Percentiles rank a stretch among this genome's conserved stretches.
Conservation (phyloP, 768 basidiomycete species). For the Pisolithus tinctorius region DNA sequence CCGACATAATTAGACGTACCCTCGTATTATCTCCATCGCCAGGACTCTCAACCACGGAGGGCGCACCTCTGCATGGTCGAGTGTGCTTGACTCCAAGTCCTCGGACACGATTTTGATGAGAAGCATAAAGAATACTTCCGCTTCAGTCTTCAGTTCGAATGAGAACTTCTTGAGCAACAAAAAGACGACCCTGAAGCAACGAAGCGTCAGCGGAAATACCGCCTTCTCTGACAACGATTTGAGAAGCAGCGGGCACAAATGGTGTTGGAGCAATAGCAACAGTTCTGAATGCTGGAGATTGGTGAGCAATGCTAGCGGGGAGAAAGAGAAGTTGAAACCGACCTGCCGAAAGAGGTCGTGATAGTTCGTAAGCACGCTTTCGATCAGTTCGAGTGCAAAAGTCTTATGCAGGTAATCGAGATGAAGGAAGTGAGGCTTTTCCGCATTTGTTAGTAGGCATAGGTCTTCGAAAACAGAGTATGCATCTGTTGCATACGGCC, state of each 20-base stretch:
- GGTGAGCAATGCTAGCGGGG: neutral
- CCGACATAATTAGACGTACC: conserved; percentile 34
- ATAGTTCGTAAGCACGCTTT: conserved; percentile 93
- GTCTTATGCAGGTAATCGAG: conserved; percentile 84
- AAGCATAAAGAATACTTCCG: conserved; percentile 79
- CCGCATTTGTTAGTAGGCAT: conserved; percentile 78
- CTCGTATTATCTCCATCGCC: conserved; percentile 88
- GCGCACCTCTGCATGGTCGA: conserved; percentile 29
- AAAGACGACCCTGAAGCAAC: conserved; percentile 91
- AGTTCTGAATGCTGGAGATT: conserved; percentile 66
- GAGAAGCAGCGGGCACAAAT: conserved; percentile 85
- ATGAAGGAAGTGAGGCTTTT: conserved; percentile 75
- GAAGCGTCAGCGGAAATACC: conserved; percentile 80
- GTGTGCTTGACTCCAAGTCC: conserved; percentile 31
- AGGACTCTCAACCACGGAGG: conserved; percentile 88
- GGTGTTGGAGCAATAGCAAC: conserved; percentile 78
- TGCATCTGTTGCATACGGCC: conserved; percentile 76
- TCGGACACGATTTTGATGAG: conserved; percentile 60
- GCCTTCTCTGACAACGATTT: conserved; percentile 79
- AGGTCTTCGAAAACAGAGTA: conserved; percentile 90
- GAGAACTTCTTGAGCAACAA: conserved; percentile 89
- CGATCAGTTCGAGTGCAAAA: conserved; percentile 93
- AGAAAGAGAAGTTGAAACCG: conserved; percentile 7
- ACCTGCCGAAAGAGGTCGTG: conserved; percentile 81
- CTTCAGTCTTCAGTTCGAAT: conserved; percentile 69